Evolutionary conservation across 2,329 filamentous ascomycete species (phyloP), one percentile per base, ranked within the genome.

Genomic region (Trichoderma aggressivum): DNA sequence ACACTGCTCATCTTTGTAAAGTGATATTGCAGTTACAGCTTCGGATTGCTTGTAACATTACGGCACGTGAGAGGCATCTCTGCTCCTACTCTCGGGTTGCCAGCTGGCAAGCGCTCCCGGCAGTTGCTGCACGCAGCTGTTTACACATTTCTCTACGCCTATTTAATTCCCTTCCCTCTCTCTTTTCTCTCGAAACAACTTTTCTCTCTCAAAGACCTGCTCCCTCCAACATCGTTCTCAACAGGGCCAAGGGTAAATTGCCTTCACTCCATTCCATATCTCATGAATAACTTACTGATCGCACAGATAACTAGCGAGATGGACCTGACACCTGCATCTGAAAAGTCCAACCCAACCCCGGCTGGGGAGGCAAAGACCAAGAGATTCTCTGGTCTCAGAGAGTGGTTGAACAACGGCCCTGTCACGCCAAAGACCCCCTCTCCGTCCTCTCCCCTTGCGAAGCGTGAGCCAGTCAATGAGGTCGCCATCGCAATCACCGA

Each of bases 51-150:
- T 12, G 60, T 36, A n/a, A 8, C 60, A 28, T 50, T 21, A 65
- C 16, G 26, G 50, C 68, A 70, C 68, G 68, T 70, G 61, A 70
- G 61, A 50, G 34, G 60, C 34, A 43, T 43, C 39, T 30, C 7
- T 34, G 28, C 56, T 21, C 39, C 56, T 60, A 12, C 36, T n/a
- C 10, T 70, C 21, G 36, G 26, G 28, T 39, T 34, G 68, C 58
- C 68, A 70, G 53, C 21, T 58, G 61, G 68, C 70, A 61, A 5
- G 47, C 56, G 32, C 70, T 58, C 26, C 65, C 62, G 55, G 24
- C 18, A 36, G 16, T 47, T 67, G 12, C 32, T 39, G n/a, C 18
- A 30, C 47, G 14, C 53, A 56, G n/a, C 21, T 71, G 24, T 56
- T 50, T 5, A 24, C 53, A 36, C 53, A 39, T 10, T 71, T 5